Percentiles rank a stretch among this genome's conserved stretches.
These are phyloP conservation scores for Asterella californica DNA, from an alignment of 225 moss, liverwort and hornwort genomes.

Conservation along the genomic window DNA sequence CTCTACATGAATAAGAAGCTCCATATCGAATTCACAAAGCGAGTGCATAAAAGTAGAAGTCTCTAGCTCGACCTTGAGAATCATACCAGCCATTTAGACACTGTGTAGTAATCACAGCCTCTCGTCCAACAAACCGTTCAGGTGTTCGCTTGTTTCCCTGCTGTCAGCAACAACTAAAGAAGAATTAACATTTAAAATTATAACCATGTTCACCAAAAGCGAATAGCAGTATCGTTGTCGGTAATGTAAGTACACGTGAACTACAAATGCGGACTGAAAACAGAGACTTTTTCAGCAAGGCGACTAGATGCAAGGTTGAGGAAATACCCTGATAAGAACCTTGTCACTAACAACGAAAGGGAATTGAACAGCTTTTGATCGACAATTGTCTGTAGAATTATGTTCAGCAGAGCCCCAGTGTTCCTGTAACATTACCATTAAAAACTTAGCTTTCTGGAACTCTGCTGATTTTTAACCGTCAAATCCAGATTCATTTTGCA, in stretches of 20 bases:
- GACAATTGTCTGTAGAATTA: constrained; percentile 27
- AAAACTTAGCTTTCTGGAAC: not conserved
- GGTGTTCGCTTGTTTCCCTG: constrained; percentile 65
- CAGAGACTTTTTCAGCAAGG: not conserved
- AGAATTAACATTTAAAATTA: not conserved
- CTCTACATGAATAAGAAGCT: not conserved
- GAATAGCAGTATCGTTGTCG: not conserved
- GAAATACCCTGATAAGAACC: constrained; percentile 50
- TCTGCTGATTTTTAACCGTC: not conserved
- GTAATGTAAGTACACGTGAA: not conserved
- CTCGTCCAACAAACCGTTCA: constrained; percentile 52
- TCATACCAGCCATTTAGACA: constrained; percentile 61
- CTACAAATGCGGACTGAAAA: not conserved
- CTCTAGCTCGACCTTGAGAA: not conserved
- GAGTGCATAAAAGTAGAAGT: not conserved
- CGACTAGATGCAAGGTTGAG: not conserved
- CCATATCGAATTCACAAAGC: not conserved
- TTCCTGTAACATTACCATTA: constrained; percentile 7
- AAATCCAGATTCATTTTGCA: not conserved
- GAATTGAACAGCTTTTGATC: constrained; percentile 41
- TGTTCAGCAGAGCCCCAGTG: constrained; percentile 18
- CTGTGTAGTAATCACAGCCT: constrained; percentile 50
- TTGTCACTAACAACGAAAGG: constrained; percentile 47
- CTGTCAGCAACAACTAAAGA: constrained; percentile 12
- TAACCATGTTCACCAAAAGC: not conserved